Base-by-base conservation (phyloP, 2,329 filamentous ascomycete species). In the Trichoderma citrinoviride region DNA sequence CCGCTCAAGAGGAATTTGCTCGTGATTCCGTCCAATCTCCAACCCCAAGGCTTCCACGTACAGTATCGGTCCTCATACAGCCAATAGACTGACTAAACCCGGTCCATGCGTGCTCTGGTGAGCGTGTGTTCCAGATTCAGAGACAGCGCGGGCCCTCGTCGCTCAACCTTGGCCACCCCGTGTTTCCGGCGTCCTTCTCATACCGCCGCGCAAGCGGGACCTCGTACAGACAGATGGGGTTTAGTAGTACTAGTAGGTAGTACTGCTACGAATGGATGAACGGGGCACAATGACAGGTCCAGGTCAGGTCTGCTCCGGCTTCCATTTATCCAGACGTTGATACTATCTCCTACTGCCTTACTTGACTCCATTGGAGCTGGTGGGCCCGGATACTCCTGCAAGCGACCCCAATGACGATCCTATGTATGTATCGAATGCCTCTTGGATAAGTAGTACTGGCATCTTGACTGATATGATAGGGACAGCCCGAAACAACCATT, bases 351-450 rank as follows among this genome's bases (percentile, higher is more conserved):
- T n/a, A n/a, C n/a, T n/a, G n/a, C n/a, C n/a, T n/a, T n/a, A n/a
- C 10, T 37, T 37, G 10, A 37, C 12, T 8, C 29, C 29, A 50
- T 27, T 49, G 23, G 46, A 49, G 6, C 14, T 23, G 21, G 17
- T 56, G 53, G 40, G 21, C 37, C n/a, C 4, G 43, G 17, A 23
- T 15, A 17, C 23, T 15, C 19, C 7, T 17, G 0, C 19, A 50
- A 15, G 27, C 29, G 7, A 40, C 17, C 17, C 10, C 27, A 23
- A 17, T 21, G 37, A 25, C 37, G 44, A 60, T 49, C 56, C 8
- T 29, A 60, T 46, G 56, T 23, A 60, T 46, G 56, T 23, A 60
- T 49, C 25, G 41, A 50, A 41, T 44, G 56, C 56, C 29, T 58
- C 46, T 29, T 12, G 12, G 25, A 27, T 33, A 52, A n/a, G n/a